These are phyloP conservation scores for Hirsutella minnesotensis DNA, from an alignment of 2,329 filamentous ascomycete species.

Conservation along the genomic window DNA sequence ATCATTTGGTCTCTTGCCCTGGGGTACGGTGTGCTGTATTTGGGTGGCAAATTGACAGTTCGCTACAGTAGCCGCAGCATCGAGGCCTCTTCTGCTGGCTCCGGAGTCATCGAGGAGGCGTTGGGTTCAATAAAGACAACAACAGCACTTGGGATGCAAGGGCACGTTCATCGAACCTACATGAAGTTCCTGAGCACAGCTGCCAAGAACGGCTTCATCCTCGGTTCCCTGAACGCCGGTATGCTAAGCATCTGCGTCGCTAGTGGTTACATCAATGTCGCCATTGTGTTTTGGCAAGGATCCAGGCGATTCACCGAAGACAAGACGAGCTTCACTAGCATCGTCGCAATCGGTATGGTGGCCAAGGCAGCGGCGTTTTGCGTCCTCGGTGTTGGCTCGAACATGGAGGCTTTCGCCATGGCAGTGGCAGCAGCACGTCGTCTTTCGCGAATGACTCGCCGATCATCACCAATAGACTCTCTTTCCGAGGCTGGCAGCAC, in stretches of 20 bases:
- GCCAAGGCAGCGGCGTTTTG: slow-evolving; percentile 3
- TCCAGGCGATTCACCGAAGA: slow-evolving; percentile 19
- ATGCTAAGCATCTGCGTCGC: slow-evolving; percentile 20
- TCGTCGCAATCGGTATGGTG: slow-evolving; percentile 13
- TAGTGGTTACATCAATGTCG: slow-evolving; percentile 22
- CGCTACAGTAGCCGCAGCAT: background rate
- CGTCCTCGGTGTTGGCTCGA: slow-evolving; percentile 4
- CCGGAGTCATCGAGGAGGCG: slow-evolving; percentile 22
- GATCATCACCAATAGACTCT: slow-evolving; percentile 19
- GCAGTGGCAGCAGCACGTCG: slow-evolving; percentile 21
- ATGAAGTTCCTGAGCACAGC: slow-evolving; percentile 5
- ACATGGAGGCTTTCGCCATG: slow-evolving; percentile 17
- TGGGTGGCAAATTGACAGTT: background rate
- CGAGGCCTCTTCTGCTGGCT: background rate
- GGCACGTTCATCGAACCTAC: slow-evolving; percentile 20
- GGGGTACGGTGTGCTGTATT: background rate
- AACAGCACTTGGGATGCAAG: slow-evolving; percentile 24
- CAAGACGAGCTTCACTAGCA: slow-evolving; percentile 19
- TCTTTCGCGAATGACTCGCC: slow-evolving; percentile 23
- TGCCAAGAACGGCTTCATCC: slow-evolving; percentile 15
- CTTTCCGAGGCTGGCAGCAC: slow-evolving; percentile 16
- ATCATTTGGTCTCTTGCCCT: background rate
- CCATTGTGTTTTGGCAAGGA: slow-evolving; percentile 28
- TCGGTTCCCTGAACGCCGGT: slow-evolving; percentile 19
- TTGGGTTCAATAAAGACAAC: slow-evolving; percentile 24